phyloP scores from a whole-genome alignment of 345 rosid genomes.

The Corchorus capsularis region DNA sequence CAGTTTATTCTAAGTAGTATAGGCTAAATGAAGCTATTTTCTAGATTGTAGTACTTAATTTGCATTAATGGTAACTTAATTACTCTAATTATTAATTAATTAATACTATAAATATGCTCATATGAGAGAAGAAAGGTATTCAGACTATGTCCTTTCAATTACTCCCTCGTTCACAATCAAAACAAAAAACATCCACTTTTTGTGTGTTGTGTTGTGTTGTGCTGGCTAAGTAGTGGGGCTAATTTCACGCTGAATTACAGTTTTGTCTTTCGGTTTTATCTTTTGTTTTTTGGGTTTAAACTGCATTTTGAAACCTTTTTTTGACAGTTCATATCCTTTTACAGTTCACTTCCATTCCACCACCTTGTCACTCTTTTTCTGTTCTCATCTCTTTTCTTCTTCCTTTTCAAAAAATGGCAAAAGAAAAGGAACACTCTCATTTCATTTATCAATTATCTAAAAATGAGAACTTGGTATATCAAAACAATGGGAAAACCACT shows the following conservation, averaged over 20 bases:
- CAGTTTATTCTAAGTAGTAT: too few species aligned
- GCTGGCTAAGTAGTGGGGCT: not conserved
- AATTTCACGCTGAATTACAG: not conserved
- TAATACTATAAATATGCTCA: too few species aligned
- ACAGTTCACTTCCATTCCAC: not conserved
- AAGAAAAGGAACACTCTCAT: not conserved
- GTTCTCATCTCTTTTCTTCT: not conserved
- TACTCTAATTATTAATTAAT: too few species aligned
- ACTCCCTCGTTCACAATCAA: not conserved
- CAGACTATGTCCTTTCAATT: not conserved
- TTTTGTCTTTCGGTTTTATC: too few species aligned
- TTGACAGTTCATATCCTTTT: too few species aligned
- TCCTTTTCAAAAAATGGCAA: not conserved
- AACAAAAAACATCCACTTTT: not conserved
- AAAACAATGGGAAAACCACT: conserved; percentile 5
- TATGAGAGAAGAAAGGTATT: too few species aligned
- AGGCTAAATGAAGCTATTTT: too few species aligned
- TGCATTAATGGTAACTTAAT: too few species aligned
- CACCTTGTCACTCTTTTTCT: not conserved
- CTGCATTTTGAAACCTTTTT: too few species aligned
- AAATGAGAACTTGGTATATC: not conserved
- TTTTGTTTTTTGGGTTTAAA: too few species aligned
- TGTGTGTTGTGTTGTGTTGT: not conserved
- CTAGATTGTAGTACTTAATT: too few species aligned
- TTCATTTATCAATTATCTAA: not conserved